phyloP scores from a whole-genome alignment of 2,329 filamentous ascomycete species.

The Colletotrichum ledebouriae region DNA sequence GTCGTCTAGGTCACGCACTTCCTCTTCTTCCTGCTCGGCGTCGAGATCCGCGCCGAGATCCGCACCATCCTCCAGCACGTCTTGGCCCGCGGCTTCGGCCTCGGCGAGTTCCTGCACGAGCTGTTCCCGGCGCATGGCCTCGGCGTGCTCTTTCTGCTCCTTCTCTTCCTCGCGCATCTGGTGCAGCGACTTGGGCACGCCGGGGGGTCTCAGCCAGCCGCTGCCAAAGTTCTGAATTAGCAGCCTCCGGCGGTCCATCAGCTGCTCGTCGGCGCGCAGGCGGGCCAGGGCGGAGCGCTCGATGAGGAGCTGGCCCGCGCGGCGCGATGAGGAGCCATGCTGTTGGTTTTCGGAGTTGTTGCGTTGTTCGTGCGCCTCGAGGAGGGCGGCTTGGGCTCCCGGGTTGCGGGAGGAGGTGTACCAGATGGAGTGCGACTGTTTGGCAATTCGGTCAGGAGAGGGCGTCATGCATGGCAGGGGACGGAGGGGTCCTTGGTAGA shows the following conservation, averaged over 20 bases:
- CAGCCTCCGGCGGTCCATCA: constrained; percentile 80
- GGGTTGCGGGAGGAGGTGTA: constrained; percentile 75
- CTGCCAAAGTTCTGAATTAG: constrained; percentile 91
- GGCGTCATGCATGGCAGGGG: constrained; percentile 11
- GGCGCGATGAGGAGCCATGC: constrained; percentile 45
- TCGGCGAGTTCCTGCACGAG: constrained; percentile 81
- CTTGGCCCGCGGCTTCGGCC: constrained; percentile 62
- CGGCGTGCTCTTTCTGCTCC: constrained; percentile 88
- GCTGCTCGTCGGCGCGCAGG: constrained; percentile 81
- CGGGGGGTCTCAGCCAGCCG: constrained; percentile 90
- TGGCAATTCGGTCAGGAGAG: constrained; percentile 42
- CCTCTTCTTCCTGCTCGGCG: constrained; percentile 58
- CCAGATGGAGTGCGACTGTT: constrained; percentile 79
- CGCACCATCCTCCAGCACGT: constrained; percentile 59
- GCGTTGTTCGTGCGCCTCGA: constrained; percentile 50
- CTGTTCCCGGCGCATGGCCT: constrained; percentile 78
- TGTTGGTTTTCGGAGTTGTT: constrained; percentile 49
- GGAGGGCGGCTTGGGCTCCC: constrained; percentile 51
- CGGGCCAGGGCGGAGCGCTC: constrained; percentile 75
- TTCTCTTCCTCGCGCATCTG: constrained; percentile 90
- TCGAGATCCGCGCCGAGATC: constrained; percentile 57
- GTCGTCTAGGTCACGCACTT: constrained; percentile 74
- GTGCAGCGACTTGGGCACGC: constrained; percentile 88
- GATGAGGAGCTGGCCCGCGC: constrained; percentile 60
- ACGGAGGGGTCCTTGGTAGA: not conserved